Evolutionary conservation across 1,139 yeast species (phyloP).

Genomic region (Yamadazyma mexicana): DNA sequence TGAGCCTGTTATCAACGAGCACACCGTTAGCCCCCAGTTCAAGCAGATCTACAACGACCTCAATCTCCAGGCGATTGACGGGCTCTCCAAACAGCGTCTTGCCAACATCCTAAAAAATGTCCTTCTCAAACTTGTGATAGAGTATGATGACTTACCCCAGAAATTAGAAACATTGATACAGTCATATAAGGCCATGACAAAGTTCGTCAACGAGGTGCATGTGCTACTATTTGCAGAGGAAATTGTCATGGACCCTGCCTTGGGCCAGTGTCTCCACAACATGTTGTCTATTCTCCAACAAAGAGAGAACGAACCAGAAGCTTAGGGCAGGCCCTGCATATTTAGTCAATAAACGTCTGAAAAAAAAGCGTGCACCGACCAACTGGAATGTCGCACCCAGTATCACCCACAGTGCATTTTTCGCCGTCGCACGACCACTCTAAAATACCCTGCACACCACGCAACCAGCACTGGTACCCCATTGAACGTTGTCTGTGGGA

Average conservation of each 20-base stretch:
- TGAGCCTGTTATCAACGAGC: conserved; percentile 2
- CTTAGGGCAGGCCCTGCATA: too few relatives aligned
- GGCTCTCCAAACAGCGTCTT: conserved; percentile 25
- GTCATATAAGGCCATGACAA: conserved; percentile 22
- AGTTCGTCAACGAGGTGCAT: conserved; percentile 32
- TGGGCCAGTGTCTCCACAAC: conserved; percentile 3
- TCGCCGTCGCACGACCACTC: too few relatives aligned
- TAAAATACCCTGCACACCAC: too few relatives aligned
- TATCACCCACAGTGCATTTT: too few relatives aligned
- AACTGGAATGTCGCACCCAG: too few relatives aligned
- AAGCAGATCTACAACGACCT: conserved; percentile 24
- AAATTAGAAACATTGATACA: conserved; percentile 27
- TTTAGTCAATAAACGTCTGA: too few relatives aligned
- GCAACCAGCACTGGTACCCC: too few relatives aligned
- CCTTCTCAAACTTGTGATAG: conserved; percentile 32
- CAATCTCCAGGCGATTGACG: conserved; percentile 29
- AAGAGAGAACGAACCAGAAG: too few relatives aligned
- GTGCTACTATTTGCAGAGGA: conserved; percentile 17
- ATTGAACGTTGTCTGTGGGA: too few relatives aligned
- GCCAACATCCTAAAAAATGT: conserved; percentile 32
- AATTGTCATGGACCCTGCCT: conserved; percentile 1
- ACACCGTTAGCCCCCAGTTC: conserved; percentile 20
- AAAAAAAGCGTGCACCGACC: too few relatives aligned
- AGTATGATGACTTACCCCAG: conserved; percentile 26
- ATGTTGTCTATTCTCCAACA: neutral